Base-by-base conservation (phyloP, 108 stramenopile species). In the Cylindrotheca fusiformis region DNA sequence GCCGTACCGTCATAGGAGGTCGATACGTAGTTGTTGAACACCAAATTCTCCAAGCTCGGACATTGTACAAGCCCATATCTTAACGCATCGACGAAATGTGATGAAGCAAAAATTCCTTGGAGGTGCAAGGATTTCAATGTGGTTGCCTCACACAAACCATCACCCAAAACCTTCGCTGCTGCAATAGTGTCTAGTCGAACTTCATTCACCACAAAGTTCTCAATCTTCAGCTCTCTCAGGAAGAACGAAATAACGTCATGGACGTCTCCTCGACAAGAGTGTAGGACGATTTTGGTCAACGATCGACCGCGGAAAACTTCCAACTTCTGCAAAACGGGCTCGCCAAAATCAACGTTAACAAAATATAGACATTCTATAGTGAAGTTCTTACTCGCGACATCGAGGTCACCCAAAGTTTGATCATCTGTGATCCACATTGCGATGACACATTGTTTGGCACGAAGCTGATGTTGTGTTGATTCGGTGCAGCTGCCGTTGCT, bases 351-450 rank as follows among this genome's bases (percentile, higher is more conserved):
- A 2, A 58, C 57, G 21, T 58, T 21, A 12, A 41, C 8, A 21
- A 58, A 58, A 58, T 36, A 22, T 4, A 58, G 33, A 26, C 25
- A 26, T 24, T 17, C 4, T 17, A 55, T 4, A 32, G 21, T 36
- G 17, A 6, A 20, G 18, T 36, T 33, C 6, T 22, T 12, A 3
- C 41, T 32, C 14, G 12, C 57, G 8, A 22, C 33, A 21, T 8
- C 2, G 18, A 58, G 57, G 26, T 58, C 57, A 12, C n/a, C 30
- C 31, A 58, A 20, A 4, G 32, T 31, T 31, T 58, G 22, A 27
- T 58, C 57, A n/a, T 27, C 32, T 4, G 57, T 32, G 28, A 58
- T 58, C 57, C 57, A 58, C 31, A 36, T 58, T 41, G 36, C 10
- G 36, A 41, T n/a, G n/a, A n/a, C n/a, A n/a, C n/a, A n/a, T n/a